Conservation (phyloP, 352 stramenopile genomes). For the Phytopythium chamaehyphon region DNA sequence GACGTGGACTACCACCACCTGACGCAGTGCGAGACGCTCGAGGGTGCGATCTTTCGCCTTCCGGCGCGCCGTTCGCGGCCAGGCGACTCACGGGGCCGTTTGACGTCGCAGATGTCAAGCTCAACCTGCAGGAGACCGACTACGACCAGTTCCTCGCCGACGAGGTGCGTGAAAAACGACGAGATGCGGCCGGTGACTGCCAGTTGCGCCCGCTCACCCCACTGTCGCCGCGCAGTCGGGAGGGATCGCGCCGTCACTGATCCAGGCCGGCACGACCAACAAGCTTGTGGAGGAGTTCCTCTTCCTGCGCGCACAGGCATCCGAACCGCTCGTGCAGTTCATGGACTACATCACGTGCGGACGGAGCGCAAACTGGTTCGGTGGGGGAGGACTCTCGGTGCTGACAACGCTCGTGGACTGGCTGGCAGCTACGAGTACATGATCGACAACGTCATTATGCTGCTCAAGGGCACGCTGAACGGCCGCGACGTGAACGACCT, state of each 20-base stretch:
- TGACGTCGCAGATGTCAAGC: slow-evolving; percentile 85
- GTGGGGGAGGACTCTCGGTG: no score
- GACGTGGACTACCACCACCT: slow-evolving; percentile 90
- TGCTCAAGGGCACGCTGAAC: slow-evolving; percentile 97
- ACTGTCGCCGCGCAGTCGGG: slow-evolving; percentile 41
- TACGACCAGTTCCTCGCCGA: slow-evolving; percentile 96
- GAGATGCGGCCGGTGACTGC: background rate
- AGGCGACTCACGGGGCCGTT: no score
- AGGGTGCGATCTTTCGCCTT: slow-evolving; percentile 43
- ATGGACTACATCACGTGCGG: slow-evolving; percentile 98
- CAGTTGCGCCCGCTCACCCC: background rate
- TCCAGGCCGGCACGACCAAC: slow-evolving; percentile 83
- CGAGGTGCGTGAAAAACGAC: slow-evolving; percentile 64
- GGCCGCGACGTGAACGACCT: slow-evolving; percentile 97
- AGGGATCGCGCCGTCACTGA: slow-evolving; percentile 64
- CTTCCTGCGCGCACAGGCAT: slow-evolving; percentile 95
- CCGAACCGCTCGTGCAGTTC: slow-evolving; percentile 96
- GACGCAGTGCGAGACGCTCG: slow-evolving; percentile 87
- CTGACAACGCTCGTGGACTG: no score
- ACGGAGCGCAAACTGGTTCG: background rate
- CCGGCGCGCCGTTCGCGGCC: no score
- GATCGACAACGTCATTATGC: slow-evolving; percentile 99
- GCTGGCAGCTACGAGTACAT: slow-evolving; percentile 98
- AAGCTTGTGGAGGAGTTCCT: slow-evolving; percentile 95
- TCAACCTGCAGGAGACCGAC: slow-evolving; percentile 98